Conservation (phyloP, 2,329 filamentous ascomycete species). For the Arthroderma sp. region DNA sequence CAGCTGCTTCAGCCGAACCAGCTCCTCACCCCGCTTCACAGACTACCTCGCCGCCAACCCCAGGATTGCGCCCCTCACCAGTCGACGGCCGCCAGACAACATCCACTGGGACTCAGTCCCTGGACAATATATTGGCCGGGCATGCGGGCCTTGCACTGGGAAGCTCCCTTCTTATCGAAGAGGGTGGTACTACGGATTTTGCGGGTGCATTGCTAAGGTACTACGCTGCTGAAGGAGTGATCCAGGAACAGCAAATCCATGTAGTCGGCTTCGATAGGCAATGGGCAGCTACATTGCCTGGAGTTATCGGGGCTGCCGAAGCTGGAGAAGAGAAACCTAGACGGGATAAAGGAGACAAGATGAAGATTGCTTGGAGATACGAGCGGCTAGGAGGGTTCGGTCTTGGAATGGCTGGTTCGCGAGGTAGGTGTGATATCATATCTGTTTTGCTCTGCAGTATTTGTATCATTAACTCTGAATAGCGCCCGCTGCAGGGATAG, state of each 20-base stretch:
- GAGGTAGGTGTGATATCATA: slow-evolving; percentile 41
- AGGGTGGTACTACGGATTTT: slow-evolving; percentile 90
- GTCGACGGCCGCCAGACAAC: slow-evolving; percentile 77
- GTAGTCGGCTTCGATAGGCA: slow-evolving; percentile 64
- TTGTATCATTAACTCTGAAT: slow-evolving; percentile 3
- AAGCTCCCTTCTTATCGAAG: slow-evolving; percentile 66
- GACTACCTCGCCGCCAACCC: slow-evolving; percentile 18
- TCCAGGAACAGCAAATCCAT: slow-evolving; percentile 82
- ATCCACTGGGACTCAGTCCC: slow-evolving; percentile 75
- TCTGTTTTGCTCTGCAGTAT: neutral
- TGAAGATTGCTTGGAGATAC: slow-evolving; percentile 99
- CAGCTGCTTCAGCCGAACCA: slow-evolving; percentile 12
- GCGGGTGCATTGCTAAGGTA: slow-evolving; percentile 70
- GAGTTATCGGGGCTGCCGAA: slow-evolving; percentile 43
- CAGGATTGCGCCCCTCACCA: slow-evolving; percentile 67
- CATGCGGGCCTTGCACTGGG: slow-evolving; percentile 77
- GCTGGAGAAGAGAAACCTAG: slow-evolving; percentile 30
- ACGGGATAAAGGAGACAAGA: slow-evolving; percentile 51
- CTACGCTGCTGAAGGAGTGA: slow-evolving; percentile 82
- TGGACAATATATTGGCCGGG: slow-evolving; percentile 74
- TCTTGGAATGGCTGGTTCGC: slow-evolving; percentile 37
- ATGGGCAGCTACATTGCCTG: slow-evolving; percentile 77
- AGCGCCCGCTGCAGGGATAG: slow-evolving; percentile 18
- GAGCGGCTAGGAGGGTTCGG: slow-evolving; percentile 65
- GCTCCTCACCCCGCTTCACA: slow-evolving; percentile 11